phyloP scores from a whole-genome alignment of 352 stramenopile species.

The Globisporangium spinosum region DNA sequence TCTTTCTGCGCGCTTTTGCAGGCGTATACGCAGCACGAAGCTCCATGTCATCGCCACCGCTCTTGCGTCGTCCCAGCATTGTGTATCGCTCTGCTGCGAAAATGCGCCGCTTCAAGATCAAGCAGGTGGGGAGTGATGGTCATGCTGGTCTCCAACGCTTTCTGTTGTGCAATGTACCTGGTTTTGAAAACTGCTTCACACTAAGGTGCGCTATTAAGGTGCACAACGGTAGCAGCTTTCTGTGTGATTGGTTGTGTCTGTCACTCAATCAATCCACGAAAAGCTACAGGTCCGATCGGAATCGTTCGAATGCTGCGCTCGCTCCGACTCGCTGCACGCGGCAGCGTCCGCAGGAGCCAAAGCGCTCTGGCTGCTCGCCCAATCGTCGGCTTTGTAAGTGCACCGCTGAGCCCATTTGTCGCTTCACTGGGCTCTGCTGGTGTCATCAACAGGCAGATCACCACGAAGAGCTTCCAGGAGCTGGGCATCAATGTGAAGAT shows the following conservation, averaged over 20 bases:
- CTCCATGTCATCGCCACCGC: neutral
- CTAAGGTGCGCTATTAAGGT: neutral
- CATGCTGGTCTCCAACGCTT: neutral
- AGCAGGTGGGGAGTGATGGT: neutral
- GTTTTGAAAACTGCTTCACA: neutral
- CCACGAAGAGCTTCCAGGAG: conserved; percentile 29
- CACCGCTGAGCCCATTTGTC: neutral
- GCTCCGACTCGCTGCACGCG: conserved; percentile 2
- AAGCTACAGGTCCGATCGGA: neutral
- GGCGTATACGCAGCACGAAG: conserved; percentile 2
- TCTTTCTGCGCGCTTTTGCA: neutral
- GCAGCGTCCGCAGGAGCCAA: neutral
- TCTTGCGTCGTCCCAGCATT: conserved; percentile 8
- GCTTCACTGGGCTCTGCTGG: neutral
- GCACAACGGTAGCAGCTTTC: neutral
- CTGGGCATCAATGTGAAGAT: conserved; percentile 41
- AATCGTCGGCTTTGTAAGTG: neutral
- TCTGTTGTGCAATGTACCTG: neutral
- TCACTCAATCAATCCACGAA: neutral
- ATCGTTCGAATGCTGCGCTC: conserved; percentile 7
- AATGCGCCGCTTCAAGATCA: conserved; percentile 5
- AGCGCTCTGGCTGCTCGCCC: neutral
- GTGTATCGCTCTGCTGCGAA: neutral
- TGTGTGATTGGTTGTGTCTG: neutral
- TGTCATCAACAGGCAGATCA: neutral